A percentile compares a stretch with the other conserved stretches of the same genome.
phyloP scores from a whole-genome alignment of 768 basidiomycete species.

The Tricholoma sp. region DNA sequence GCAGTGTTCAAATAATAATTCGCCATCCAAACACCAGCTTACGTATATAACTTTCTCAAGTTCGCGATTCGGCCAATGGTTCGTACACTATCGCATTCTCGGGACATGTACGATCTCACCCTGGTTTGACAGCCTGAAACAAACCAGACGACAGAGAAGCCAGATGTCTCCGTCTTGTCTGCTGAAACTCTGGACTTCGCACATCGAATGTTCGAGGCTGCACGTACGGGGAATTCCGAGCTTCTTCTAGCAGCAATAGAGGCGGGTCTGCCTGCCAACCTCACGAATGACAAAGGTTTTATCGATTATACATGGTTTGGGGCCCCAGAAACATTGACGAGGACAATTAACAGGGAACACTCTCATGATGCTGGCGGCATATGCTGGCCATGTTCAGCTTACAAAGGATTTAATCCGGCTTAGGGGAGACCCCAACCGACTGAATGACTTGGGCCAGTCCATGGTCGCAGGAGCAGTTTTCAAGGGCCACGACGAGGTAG shows the following conservation, averaged over 20 bases:
- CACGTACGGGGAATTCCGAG: constrained; percentile 50
- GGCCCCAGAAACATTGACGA: constrained; percentile 3
- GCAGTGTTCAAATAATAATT: background rate
- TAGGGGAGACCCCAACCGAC: constrained; percentile 59
- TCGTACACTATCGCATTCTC: background rate
- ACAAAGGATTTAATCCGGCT: constrained; percentile 46
- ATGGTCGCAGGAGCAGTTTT: constrained; percentile 76
- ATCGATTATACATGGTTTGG: background rate
- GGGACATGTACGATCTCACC: background rate
- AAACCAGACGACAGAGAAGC: constrained; percentile 5
- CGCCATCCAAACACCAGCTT: background rate
- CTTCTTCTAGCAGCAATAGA: constrained; percentile 57
- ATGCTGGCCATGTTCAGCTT: constrained; percentile 58
- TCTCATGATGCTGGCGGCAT: constrained; percentile 73
- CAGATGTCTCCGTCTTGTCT: constrained; percentile 26
- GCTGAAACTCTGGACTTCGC: constrained; percentile 51
- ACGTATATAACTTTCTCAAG: background rate
- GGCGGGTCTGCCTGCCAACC: constrained; percentile 64
- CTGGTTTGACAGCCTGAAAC: background rate
- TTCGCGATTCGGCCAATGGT: constrained; percentile 4
- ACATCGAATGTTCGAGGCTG: constrained; percentile 70
- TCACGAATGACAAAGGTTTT: constrained; percentile 67
- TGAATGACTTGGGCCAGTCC: constrained; percentile 70
- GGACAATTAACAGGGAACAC: constrained; percentile 55
- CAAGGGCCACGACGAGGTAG: constrained; percentile 63